Percentiles rank a stretch among this genome's conserved stretches.
These are phyloP conservation scores for Candida sakaeoensis DNA, from an alignment of 805 yeast species.

Conservation along the genomic window DNA sequence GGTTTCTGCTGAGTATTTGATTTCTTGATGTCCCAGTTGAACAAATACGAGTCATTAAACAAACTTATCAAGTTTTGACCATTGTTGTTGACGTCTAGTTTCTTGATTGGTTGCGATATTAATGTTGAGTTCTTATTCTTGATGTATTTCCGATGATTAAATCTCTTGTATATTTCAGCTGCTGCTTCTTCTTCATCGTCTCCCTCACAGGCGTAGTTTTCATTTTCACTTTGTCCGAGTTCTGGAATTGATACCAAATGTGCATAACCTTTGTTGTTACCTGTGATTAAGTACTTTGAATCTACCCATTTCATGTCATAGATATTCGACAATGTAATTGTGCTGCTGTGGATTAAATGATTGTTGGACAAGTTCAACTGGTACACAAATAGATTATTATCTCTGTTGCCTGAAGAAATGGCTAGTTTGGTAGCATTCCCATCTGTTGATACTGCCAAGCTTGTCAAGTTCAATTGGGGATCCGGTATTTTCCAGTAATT, in stretches of 20 bases:
- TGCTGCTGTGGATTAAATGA: constrained; percentile 52
- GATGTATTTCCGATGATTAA: constrained; percentile 72
- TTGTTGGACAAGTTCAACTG: constrained; percentile 38
- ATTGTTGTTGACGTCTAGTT: constrained; percentile 26
- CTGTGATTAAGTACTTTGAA: constrained; percentile 51
- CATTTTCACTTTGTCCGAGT: no score
- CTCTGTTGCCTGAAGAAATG: constrained; percentile 45
- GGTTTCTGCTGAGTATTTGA: constrained; percentile 40
- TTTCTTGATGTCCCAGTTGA: constrained; percentile 70
- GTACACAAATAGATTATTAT: constrained; percentile 50
- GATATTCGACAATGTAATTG: constrained; percentile 56
- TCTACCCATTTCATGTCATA: constrained; percentile 51
- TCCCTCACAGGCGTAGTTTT: no score
- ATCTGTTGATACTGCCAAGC: constrained; percentile 27
- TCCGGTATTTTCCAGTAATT: constrained; percentile 47
- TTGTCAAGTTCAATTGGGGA: constrained; percentile 40
- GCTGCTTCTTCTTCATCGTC: constrained; percentile 27
- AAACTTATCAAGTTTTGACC: constrained; percentile 52
- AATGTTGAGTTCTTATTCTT: constrained; percentile 25
- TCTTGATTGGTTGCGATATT: constrained; percentile 22
- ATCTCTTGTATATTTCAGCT: constrained; percentile 75
- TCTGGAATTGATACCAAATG: constrained; percentile 70
- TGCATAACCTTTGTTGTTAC: constrained; percentile 72
- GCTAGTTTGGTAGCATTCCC: constrained; percentile 39
- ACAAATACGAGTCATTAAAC: constrained; percentile 60